Conservation (phyloP, 2,329 filamentous ascomycete species). For the Cryphonectria nitschkei region DNA sequence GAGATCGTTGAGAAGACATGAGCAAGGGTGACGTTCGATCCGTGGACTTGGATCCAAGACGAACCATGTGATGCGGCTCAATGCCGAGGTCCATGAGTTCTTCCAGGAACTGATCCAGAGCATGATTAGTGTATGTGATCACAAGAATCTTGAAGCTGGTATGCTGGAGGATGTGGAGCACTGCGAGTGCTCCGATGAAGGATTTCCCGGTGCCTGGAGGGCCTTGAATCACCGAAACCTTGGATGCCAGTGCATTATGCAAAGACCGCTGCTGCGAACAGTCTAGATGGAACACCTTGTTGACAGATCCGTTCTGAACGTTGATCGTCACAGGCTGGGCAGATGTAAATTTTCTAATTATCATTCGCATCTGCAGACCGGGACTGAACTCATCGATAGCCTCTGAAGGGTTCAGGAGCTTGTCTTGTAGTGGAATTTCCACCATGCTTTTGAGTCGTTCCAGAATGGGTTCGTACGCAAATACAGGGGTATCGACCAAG, state of each 20-base stretch:
- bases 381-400: conserved; percentile 15
- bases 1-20: conserved; percentile 46
- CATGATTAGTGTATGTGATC: conserved; percentile 70
- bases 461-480: conserved; percentile 71
- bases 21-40: conserved; percentile 50
- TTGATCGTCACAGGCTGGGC: not conserved
- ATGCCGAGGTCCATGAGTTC: conserved; percentile 67
- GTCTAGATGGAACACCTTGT: conserved; percentile 32
- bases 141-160: conserved; percentile 61
- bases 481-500: conserved; percentile 66
- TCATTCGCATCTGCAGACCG: not conserved
- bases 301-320: not conserved
- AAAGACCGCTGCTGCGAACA: conserved; percentile 61
- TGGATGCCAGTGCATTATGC: conserved; percentile 53
- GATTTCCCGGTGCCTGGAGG: conserved; percentile 80
- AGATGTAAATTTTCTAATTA: conserved; percentile 15
- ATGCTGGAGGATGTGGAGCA: conserved; percentile 56
- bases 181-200: conserved; percentile 68
- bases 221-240: conserved; percentile 69
- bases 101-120: conserved; percentile 66
- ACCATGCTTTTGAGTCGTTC: conserved; percentile 58
- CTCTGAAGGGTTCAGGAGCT: conserved; percentile 48
- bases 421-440: conserved; percentile 58
- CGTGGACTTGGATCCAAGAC: conserved; percentile 65
- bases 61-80: conserved; percentile 51